Evolutionary conservation across 2,329 filamentous ascomycete species (phyloP), one percentile per base, ranked within the genome.

Genomic region (Neofusicoccum sp.): DNA sequence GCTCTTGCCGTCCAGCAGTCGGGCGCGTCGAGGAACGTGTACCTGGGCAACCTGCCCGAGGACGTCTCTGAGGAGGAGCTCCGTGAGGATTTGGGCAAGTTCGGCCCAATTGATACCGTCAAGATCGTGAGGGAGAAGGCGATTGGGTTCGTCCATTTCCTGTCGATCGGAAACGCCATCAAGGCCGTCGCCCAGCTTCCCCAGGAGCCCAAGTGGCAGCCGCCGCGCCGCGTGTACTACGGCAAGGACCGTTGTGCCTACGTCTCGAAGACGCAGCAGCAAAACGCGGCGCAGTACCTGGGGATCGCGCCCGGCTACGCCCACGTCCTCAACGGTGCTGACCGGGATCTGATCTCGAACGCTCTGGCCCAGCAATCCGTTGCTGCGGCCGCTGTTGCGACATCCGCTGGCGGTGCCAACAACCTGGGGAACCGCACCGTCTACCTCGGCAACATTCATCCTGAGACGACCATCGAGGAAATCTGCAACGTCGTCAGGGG

Each of bases 401-500:
- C 95, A 2, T 96, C 93, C 6, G 95, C 95, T 66, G 95, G 95
- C 70, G 95, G 95, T 67, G 94, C 97, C 69, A 97, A 96, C 82
- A 99, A 99, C 77, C 83, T 99, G 44, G 95, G 95, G 61, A 99
- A 99, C 81, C 87, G 95, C 67, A 99, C 95, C 47, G 96, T 99
- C 67, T 99, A 99, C 76, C 85, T 99, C 6, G 95, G 95, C 70
- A 99, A 99, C 79, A 99, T 99, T 68, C 95, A 99, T 77, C 95
- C 95, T 0, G 95, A 99, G 81, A 99, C 95, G 1, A 98, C 94
- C 1, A 96, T 98, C 70, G 95, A 99, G 81, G 95, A 99, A 81
- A 99, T 99, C 76, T 99, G 95, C 85, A 99, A 99, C 74, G 95
- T 99, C 63, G 95, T 99, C 59, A 88, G 95, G 67, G 95, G 95